A percentile compares a stretch with the other conserved stretches of the same genome.
These are phyloP conservation scores for Reutealis trisperma DNA, from an alignment of 345 rosid species.

Conservation along the genomic window DNA sequence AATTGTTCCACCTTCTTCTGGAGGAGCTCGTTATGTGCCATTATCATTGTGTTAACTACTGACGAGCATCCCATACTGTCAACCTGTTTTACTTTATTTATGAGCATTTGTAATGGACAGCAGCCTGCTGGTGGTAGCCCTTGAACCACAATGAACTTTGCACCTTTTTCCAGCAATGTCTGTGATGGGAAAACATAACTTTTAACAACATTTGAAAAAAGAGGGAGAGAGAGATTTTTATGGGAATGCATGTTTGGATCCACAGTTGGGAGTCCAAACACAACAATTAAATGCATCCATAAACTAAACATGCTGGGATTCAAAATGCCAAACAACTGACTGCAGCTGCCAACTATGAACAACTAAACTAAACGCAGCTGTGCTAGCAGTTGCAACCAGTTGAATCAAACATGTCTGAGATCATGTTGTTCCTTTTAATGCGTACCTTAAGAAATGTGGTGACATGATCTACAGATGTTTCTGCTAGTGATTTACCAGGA, in stretches of 20 bases:
- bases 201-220: not conserved
- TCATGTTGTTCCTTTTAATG: not conserved
- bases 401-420: not conserved
- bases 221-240: too few relatives aligned
- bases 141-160: constrained; percentile 42
- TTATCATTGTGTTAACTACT: constrained; percentile 22
- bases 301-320: too few relatives aligned
- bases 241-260: not conserved
- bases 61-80: constrained; percentile 41
- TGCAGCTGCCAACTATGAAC: too few relatives aligned
- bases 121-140: constrained; percentile 55
- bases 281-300: too few relatives aligned
- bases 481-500: constrained; percentile 20
- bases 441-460: constrained; percentile 35
- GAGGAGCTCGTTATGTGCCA: constrained; percentile 42
- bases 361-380: too few relatives aligned
- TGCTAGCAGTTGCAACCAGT: too few relatives aligned
- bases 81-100: constrained; percentile 10
- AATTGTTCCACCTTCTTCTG: constrained; percentile 28
- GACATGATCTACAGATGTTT: constrained; percentile 23
- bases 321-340: too few relatives aligned
- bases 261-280: too few relatives aligned
- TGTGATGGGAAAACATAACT: constrained; percentile 12
- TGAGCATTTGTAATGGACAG: constrained; percentile 28
- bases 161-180: constrained; percentile 43